Evolutionary conservation across 2,329 filamentous ascomycete genomes (phyloP).

Genomic region (Rosellinia necatrix): DNA sequence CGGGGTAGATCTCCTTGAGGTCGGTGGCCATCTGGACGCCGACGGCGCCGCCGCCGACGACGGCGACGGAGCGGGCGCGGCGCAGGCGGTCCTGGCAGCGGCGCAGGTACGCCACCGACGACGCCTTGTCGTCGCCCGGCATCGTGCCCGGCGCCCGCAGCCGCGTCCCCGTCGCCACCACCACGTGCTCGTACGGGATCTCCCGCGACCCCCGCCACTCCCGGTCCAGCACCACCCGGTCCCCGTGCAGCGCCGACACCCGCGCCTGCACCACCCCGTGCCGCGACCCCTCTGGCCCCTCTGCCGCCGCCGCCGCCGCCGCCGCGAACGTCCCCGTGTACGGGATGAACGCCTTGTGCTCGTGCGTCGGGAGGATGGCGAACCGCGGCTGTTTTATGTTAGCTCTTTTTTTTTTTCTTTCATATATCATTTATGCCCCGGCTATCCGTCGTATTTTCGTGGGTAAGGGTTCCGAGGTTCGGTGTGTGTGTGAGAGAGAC

Average conservation of each 20-base stretch:
- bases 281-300: too few relatives aligned
- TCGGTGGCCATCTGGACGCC: slow-evolving; percentile 57
- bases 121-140: slow-evolving; percentile 39
- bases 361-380: slow-evolving; percentile 48
- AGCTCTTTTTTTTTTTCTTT: too few relatives aligned
- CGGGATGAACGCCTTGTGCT: slow-evolving; percentile 54
- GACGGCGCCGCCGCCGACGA: slow-evolving; percentile 54
- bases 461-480: too few relatives aligned
- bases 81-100: slow-evolving; percentile 42
- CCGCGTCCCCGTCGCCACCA: slow-evolving; percentile 50
- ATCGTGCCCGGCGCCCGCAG: slow-evolving; percentile 45
- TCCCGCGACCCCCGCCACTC: slow-evolving; percentile 39
- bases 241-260: slow-evolving; percentile 37
- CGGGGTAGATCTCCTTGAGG: slow-evolving; percentile 51
- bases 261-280: slow-evolving; percentile 43
- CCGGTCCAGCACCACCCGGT: slow-evolving; percentile 43
- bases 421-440: too few relatives aligned
- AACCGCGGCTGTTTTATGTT: slow-evolving; percentile 50
- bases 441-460: too few relatives aligned
- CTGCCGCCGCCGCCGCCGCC: too few relatives aligned
- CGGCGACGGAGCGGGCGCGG: slow-evolving; percentile 37
- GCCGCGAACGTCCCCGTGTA: slow-evolving; percentile 44
- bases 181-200: slow-evolving; percentile 49
- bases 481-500: slow-evolving; percentile 2
- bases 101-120: slow-evolving; percentile 42